Evolutionary conservation across 169 alveolate species (phyloP), one percentile per base, ranked within the genome.

Genomic region (Cryptosporidium muris): DNA sequence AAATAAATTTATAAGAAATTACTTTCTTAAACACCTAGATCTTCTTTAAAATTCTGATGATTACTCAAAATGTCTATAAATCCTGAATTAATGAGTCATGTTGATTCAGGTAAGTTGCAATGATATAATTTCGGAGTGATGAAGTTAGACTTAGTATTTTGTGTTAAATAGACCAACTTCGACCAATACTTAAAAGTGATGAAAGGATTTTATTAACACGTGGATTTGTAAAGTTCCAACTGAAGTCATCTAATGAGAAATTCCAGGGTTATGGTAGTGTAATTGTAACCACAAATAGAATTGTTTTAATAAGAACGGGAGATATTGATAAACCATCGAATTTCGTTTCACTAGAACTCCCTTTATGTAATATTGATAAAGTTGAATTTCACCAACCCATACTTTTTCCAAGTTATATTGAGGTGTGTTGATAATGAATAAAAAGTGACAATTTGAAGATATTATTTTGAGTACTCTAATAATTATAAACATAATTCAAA

Each of bases 321-420:
- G 11, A 63, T 25, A 45, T 53, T 16, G 40, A 58, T 43, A 54
- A 49, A 74, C 62, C 52, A 74, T 43, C 74, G 4, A 56, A 74
- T 60, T 74, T 74, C 42, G 53, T 53, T 25, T 74, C 85, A 45
- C 37, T 74, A 16, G 54, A 63, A 16, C 51, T 74, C 47, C 85
- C 85, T 5, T 16, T 74, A 2, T 12, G 40, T 34, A 74, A 74
- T 54, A 34, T 74, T 4, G 54, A 74, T 74, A 25, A 56, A 11
- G n/a, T 74, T 2, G 67, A 54, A 54, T 74, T 74, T 60, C 47
- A 74, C 38, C 85, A 74, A 8, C 85, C 85, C 9, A 51, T 74
- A 37, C 43, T 74, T 25, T 34, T 74, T 11, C 74, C 85, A n/a
- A 74, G 85, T 60, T 74, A 74, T 47, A 51, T 74, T 3, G 49